Evolutionary conservation across 257 asterid species (phyloP).

Genomic region (Nicotiana tomentosiformis): DNA sequence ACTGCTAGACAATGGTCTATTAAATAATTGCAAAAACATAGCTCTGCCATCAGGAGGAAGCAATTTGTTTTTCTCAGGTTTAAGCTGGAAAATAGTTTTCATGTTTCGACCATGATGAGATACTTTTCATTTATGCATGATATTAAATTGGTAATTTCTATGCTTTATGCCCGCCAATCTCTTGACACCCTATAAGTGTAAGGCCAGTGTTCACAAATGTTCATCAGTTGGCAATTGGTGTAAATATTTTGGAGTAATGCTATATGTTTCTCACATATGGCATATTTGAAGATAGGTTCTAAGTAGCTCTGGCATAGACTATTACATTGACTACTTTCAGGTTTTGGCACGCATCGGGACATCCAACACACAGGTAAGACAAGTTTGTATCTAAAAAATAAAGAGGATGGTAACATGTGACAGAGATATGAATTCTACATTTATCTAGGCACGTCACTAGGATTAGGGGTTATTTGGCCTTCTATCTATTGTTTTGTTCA

Average conservation of each 20-base stretch:
- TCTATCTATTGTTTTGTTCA: neutral
- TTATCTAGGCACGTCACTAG: neutral
- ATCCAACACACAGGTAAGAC: neutral
- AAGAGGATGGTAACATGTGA: neutral
- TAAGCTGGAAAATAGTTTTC: neutral
- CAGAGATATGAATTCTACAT: neutral
- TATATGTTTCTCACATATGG: neutral
- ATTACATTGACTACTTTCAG: neutral
- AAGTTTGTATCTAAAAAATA: neutral
- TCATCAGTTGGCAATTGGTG: conserved; percentile 1
- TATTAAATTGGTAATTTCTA: neutral
- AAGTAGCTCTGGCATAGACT: neutral
- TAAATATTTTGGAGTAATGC: neutral
- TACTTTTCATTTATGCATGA: neutral
- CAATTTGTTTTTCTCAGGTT: neutral
- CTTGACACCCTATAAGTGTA: neutral
- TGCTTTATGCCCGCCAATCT: neutral
- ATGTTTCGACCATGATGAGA: neutral
- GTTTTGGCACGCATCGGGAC: neutral
- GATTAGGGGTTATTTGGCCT: neutral
- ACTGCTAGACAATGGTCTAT: neutral
- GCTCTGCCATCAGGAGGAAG: neutral
- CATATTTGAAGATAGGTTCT: neutral
- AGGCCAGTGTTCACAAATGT: neutral
- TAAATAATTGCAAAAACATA: neutral